These are phyloP conservation scores for Coprinopsis cinerea DNA, from an alignment of 768 basidiomycete species.

Conservation along the genomic window DNA sequence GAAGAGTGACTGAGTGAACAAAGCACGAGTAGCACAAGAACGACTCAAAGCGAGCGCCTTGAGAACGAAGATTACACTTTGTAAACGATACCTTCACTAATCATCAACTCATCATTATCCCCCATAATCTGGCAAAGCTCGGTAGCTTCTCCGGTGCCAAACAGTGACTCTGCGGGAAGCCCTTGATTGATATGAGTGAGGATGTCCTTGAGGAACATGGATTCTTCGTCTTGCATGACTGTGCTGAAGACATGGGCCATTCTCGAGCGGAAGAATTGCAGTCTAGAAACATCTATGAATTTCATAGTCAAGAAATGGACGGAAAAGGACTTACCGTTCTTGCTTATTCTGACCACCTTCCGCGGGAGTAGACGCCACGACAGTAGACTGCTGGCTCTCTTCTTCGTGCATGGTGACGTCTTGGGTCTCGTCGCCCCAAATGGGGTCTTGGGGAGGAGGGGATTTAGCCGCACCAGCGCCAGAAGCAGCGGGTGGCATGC, in stretches of 20 bases:
- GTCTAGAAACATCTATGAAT: constrained; percentile 32
- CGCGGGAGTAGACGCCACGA: constrained; percentile 26
- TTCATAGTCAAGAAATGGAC: constrained; percentile 1
- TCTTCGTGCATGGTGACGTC: constrained; percentile 58
- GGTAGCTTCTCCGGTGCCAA: constrained; percentile 77
- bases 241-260: constrained; percentile 69
- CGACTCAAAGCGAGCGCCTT: too few species aligned
- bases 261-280: constrained; percentile 74
- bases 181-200: constrained; percentile 76
- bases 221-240: constrained; percentile 69
- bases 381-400: constrained; percentile 20
- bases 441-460: constrained; percentile 36
- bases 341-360: constrained; percentile 42
- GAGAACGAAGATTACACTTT: too few species aligned
- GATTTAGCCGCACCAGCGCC: too few species aligned
- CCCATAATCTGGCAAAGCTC: constrained; percentile 71
- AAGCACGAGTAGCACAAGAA: too few species aligned
- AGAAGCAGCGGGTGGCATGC: constrained; percentile 36
- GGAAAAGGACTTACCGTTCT: constrained; percentile 46
- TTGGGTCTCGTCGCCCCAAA: constrained; percentile 65
- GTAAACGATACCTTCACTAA: constrained; percentile 83
- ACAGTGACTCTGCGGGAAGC: constrained; percentile 58
- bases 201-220: constrained; percentile 63
- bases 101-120: constrained; percentile 78
- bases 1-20: too few species aligned